Base-by-base conservation (phyloP, 495 filamentous ascomycete genomes). In the Glonium stellatum region DNA sequence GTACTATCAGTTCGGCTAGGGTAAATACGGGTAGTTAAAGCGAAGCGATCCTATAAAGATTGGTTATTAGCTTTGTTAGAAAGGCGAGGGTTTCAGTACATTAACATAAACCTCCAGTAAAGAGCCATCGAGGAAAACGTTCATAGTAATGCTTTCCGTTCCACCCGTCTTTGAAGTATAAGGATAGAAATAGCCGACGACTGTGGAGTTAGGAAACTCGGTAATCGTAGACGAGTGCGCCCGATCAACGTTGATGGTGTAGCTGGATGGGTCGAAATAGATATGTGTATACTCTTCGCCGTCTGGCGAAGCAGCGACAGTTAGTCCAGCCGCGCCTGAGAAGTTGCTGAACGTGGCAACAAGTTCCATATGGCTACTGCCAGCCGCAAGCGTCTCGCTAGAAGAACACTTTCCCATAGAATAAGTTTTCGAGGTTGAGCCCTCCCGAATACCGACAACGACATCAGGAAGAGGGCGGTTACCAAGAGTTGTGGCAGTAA, bases 401-500 rank as follows among this genome's bases (percentile, higher is more conserved):
- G 58, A 39, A 22, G n/a, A 57, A 56, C 62, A 36, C n/a, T 52
- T 31, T 23, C 48, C 50, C 52, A 21, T 22, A 8, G 46, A 34
- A 31, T 52, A 57, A n/a, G 41, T 59, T n/a, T 53, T 37, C 18
- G 54, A 46, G 13, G 25, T 58, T 2, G 65, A 55, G 18, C 48
- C 55, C 22, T 61, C 58, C n/a, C 67, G 62, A 18, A 72, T 58
- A n/a, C 66, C 70, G 0, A 19, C 42, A 18, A 77, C 72, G 37
- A 78, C 73, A 41, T 77, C 76, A 0, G 48, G 50, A 9, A 77
- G 68, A 18, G 76, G 75, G 8, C 60, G 68, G 10, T 69, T 62
- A 9, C 72, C 76, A 27, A 78, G 68, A 0, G 73, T 76, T 25
- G 64, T 70, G 1, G 74, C 71, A 12, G 73, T 73, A 59, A 66